phyloP scores from a whole-genome alignment of 106 monocot species.

The Cymbidium sinense region DNA sequence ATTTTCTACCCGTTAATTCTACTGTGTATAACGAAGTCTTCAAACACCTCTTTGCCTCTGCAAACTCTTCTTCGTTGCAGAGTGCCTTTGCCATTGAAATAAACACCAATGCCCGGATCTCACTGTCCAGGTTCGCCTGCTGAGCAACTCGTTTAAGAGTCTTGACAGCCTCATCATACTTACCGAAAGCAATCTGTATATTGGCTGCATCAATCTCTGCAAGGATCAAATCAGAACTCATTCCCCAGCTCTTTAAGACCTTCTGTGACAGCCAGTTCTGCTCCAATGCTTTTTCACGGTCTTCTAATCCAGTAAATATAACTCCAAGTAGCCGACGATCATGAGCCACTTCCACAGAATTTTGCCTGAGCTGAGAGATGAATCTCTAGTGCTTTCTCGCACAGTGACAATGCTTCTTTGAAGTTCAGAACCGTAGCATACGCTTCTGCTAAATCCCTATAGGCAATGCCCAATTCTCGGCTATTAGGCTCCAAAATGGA shows the following conservation, averaged over 20 bases:
- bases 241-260: constrained; percentile 61
- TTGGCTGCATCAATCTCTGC: constrained; percentile 81
- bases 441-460: constrained; percentile 69
- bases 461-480: constrained; percentile 44
- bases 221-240: constrained; percentile 41
- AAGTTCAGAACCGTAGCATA: constrained; percentile 68
- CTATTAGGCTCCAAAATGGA: constrained; percentile 46
- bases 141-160: constrained; percentile 39
- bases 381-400: constrained; percentile 68
- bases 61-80: constrained; percentile 53
- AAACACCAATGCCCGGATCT: constrained; percentile 64
- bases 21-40: no score
- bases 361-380: constrained; percentile 40
- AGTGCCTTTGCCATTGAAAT: constrained; percentile 82
- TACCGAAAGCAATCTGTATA: constrained; percentile 75
- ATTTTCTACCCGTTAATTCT: no score
- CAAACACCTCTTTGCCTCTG: constrained; percentile 67
- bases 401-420: constrained; percentile 65
- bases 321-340: constrained; percentile 71
- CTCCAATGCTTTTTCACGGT: constrained; percentile 67
- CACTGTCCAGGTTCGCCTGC: constrained; percentile 46
- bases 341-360: constrained; percentile 77
- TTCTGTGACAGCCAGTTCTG: constrained; percentile 74
- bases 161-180: constrained; percentile 61
- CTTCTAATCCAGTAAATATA: constrained; percentile 73